These are phyloP conservation scores for Lachancea fermentati DNA, from an alignment of 805 yeast genomes.

Conservation along the genomic window DNA sequence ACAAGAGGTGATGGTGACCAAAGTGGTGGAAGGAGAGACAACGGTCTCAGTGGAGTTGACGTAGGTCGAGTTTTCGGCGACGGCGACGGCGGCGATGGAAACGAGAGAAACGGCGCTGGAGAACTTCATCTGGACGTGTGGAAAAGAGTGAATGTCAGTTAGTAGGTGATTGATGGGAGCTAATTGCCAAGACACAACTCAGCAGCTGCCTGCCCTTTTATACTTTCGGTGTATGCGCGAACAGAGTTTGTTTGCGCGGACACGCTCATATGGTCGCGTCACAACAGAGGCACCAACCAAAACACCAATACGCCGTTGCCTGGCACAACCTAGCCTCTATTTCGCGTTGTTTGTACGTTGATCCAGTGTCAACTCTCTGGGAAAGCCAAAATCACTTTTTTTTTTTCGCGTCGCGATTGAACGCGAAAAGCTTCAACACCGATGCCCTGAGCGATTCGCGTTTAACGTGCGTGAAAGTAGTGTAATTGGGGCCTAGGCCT, in stretches of 20 bases:
- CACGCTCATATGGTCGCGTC: background rate
- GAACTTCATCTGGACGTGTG: slow-evolving; percentile 5
- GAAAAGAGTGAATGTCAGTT: background rate
- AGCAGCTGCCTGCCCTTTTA: background rate
- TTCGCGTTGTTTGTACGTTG: background rate
- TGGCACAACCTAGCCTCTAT: background rate
- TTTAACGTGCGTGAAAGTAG: too few species aligned
- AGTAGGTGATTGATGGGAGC: background rate
- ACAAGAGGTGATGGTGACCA: slow-evolving; percentile 35
- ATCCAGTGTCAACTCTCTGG: slow-evolving; percentile 1
- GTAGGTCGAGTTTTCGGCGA: slow-evolving; percentile 19
- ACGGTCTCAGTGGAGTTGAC: slow-evolving; percentile 17
- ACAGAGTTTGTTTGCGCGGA: background rate
- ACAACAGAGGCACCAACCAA: background rate
- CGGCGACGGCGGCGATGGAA: slow-evolving; percentile 15
- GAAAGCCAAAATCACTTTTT: background rate
- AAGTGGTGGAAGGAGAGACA: slow-evolving; percentile 24
- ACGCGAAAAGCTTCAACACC: slow-evolving; percentile 4
- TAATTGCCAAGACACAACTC: background rate
- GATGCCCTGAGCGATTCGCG: background rate
- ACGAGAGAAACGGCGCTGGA: slow-evolving; percentile 9
- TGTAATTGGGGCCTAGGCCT: background rate
- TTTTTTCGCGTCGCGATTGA: slow-evolving; percentile 6
- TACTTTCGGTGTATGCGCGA: background rate
- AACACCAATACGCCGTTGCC: background rate